phyloP scores from a whole-genome alignment of 768 basidiomycete genomes.

The Suillus americanus region DNA sequence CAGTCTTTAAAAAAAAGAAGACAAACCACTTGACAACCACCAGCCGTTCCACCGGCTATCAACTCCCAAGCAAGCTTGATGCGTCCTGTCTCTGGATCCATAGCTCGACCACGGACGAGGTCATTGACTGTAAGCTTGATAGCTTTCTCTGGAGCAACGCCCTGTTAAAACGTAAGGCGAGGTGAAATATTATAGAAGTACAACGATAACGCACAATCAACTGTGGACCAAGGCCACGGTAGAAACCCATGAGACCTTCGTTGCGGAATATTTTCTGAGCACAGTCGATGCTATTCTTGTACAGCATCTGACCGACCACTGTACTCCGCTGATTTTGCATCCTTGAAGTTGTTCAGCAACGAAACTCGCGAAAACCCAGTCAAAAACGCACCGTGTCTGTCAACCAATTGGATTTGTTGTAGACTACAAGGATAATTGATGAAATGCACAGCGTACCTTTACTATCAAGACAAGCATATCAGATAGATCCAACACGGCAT shows the following conservation, averaged over 20 bases:
- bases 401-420: slow-evolving; percentile 3
- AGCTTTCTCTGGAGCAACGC: slow-evolving; percentile 95
- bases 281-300: slow-evolving; percentile 96
- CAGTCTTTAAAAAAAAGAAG: background rate
- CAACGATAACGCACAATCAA: slow-evolving; percentile 59
- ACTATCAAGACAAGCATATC: slow-evolving; percentile 42
- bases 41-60: slow-evolving; percentile 87
- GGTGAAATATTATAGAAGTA: background rate
- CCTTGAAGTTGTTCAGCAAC: slow-evolving; percentile 35
- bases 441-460: slow-evolving; percentile 52
- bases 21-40: slow-evolving; percentile 97
- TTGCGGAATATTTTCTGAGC: slow-evolving; percentile 91
- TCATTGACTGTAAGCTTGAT: slow-evolving; percentile 99
- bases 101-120: slow-evolving; percentile 76
- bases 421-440: background rate
- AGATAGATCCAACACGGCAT: background rate
- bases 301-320: slow-evolving; percentile 94
- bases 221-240: slow-evolving; percentile 94
- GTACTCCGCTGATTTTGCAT: slow-evolving; percentile 98
- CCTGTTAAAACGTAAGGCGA: slow-evolving; percentile 44
- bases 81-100: slow-evolving; percentile 94
- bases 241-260: slow-evolving; percentile 94
- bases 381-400: slow-evolving; percentile 58
- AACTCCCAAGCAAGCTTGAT: slow-evolving; percentile 93
- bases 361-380: slow-evolving; percentile 4